Evolutionary conservation across 441 rosid genomes (phyloP).

Genomic region (Adansonia madagascariensis): DNA sequence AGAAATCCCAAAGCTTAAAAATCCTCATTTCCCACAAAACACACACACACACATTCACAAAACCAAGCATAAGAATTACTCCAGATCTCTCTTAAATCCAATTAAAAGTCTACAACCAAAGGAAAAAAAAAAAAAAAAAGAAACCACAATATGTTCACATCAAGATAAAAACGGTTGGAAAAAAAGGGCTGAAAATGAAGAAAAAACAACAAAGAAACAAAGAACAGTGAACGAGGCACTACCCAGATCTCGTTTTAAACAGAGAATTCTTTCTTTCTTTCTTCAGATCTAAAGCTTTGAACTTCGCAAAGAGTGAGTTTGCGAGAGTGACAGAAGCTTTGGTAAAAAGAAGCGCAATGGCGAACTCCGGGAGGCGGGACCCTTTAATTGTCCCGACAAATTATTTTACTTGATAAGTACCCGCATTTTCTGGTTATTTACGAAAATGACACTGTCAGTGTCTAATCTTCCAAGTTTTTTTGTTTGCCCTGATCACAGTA

Average conservation of each 20-base stretch:
- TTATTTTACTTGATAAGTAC: background rate
- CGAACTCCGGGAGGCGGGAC: background rate
- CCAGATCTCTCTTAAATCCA: slow-evolving; percentile 18
- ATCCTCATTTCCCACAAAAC: background rate
- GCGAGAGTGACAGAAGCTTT: slow-evolving; percentile 23
- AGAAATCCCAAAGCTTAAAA: background rate
- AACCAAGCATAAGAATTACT: background rate
- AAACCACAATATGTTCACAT: background rate
- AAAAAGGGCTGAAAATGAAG: slow-evolving; percentile 11
- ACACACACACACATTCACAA: background rate
- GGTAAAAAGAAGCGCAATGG: background rate
- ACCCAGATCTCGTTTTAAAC: slow-evolving; percentile 24
- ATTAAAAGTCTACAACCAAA: background rate
- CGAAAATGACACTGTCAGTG: slow-evolving; percentile 21
- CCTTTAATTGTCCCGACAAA: slow-evolving; percentile 8
- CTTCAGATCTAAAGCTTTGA: slow-evolving; percentile 28
- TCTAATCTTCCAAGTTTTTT: background rate
- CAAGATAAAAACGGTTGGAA: background rate
- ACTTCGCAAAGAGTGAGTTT: background rate
- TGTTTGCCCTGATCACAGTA: background rate
- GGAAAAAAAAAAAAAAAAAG: background rate
- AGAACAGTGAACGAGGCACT: background rate
- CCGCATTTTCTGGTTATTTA: slow-evolving; percentile 17
- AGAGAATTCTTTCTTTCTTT: background rate
- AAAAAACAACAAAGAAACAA: background rate